phyloP scores from a whole-genome alignment of 2,329 filamentous ascomycete genomes.

The Ophiocordyceps polyrhachis-furcata region DNA sequence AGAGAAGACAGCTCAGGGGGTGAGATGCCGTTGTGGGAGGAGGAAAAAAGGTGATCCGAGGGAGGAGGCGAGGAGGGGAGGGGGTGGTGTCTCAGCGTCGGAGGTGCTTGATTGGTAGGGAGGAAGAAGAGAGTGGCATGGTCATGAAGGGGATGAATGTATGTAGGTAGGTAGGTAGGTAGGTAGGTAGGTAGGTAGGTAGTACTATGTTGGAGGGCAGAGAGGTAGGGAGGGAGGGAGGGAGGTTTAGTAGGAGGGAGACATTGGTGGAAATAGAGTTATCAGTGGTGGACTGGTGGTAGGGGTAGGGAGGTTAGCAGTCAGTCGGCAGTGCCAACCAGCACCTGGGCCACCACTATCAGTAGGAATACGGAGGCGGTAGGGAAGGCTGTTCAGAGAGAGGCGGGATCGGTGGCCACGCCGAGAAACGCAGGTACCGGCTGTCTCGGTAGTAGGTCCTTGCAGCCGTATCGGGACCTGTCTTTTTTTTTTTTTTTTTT shows the following conservation, averaged over 20 bases:
- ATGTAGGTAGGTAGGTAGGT: slow-evolving; percentile 7
- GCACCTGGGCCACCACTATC: too few relatives aligned
- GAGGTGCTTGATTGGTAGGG: background rate
- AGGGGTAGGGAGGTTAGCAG: too few relatives aligned
- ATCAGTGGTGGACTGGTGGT: too few relatives aligned
- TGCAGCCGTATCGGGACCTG: too few relatives aligned
- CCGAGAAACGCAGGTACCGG: background rate
- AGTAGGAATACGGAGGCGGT: background rate
- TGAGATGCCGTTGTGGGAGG: background rate
- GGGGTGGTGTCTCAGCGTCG: background rate
- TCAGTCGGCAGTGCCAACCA: too few relatives aligned
- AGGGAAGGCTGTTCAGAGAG: background rate
- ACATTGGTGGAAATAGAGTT: too few relatives aligned
- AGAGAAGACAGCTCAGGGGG: background rate
- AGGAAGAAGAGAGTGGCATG: background rate
- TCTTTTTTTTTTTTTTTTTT: too few relatives aligned
- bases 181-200: slow-evolving; percentile 3
- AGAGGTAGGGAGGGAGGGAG: slow-evolving; percentile 4
- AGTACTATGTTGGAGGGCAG: slow-evolving; percentile 18
- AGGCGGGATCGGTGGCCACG: background rate
- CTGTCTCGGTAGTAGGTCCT: background rate
- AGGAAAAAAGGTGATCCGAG: background rate
- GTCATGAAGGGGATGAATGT: background rate
- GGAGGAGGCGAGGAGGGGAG: background rate
- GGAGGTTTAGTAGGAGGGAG: too few relatives aligned